Conservation (phyloP, 2,329 filamentous ascomycete species). For the Ceratocystiopsis minuta region DNA sequence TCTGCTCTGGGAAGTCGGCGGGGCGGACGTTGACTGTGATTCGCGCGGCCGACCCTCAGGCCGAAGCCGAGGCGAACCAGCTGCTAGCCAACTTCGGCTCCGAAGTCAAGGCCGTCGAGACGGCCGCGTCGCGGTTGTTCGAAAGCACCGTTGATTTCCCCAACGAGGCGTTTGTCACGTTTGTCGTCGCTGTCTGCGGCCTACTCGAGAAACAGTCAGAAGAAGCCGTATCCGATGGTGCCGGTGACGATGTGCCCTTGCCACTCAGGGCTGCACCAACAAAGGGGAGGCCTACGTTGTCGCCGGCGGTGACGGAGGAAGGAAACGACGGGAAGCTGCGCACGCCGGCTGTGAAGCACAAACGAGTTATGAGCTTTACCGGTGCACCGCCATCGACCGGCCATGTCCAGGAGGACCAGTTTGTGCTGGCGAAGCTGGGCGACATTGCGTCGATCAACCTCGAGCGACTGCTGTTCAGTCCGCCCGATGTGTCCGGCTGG, state of each 20-base stretch:
- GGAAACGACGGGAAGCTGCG: conserved; percentile 13
- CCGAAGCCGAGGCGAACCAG: conserved; percentile 30
- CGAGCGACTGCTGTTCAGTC: conserved; percentile 50
- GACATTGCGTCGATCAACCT: conserved; percentile 60
- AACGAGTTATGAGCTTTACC: conserved; percentile 30
- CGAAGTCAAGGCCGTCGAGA: conserved; percentile 78
- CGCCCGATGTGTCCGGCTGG: conserved; percentile 61
- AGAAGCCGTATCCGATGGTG: not conserved
- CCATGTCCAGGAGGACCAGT: conserved; percentile 43
- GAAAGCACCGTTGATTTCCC: conserved; percentile 89
- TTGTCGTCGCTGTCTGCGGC: conserved; percentile 57
- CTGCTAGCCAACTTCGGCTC: conserved; percentile 51
- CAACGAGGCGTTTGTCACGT: conserved; percentile 59
- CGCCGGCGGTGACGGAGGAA: not conserved
- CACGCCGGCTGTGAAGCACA: conserved; percentile 17
- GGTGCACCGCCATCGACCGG: conserved; percentile 22
- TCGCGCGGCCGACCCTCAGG: conserved; percentile 26
- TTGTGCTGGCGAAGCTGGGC: conserved; percentile 55
- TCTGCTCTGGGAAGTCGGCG: conserved; percentile 38
- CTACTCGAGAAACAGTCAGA: conserved; percentile 34
- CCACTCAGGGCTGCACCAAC: conserved; percentile 6
- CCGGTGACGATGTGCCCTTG: conserved; percentile 17
- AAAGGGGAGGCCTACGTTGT: no score
- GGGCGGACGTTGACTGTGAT: conserved; percentile 31
- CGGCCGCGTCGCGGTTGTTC: conserved; percentile 67